Conservation (phyloP, 177 flowering plant genomes). For the Telopea speciosissima region DNA sequence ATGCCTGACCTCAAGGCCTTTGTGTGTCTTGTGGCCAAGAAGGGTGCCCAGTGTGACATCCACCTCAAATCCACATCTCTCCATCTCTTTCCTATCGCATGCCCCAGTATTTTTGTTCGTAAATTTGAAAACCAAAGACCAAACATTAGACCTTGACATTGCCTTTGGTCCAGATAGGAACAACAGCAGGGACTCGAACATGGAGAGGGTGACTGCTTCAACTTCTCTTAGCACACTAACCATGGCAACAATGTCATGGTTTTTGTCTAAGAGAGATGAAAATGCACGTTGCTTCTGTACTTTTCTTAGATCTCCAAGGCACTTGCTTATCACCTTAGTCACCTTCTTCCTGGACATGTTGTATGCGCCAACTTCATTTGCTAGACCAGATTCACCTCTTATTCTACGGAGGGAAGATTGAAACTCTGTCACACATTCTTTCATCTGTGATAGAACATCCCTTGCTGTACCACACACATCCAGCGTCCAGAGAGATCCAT, state of each 20-base stretch:
- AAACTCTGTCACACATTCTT: slow-evolving; percentile 25
- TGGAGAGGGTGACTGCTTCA: slow-evolving; percentile 14
- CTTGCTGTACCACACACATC: slow-evolving; percentile 31
- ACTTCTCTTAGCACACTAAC: slow-evolving; percentile 21
- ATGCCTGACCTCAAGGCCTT: not conserved
- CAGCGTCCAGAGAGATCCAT: slow-evolving; percentile 32
- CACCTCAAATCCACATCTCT: slow-evolving; percentile 14
- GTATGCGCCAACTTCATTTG: slow-evolving; percentile 17
- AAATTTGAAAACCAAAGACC: slow-evolving; percentile 25
- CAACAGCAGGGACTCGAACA: slow-evolving; percentile 11
- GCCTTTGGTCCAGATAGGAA: slow-evolving; percentile 9
- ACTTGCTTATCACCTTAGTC: slow-evolving; percentile 12
- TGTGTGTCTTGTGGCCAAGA: not conserved
- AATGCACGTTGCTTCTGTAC: not conserved
- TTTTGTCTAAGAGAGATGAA: slow-evolving; percentile 6
- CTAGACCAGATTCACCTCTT: slow-evolving; percentile 13
- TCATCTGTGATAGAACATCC: slow-evolving; percentile 23
- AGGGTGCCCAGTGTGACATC: slow-evolving; percentile 13
- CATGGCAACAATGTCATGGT: slow-evolving; percentile 7
- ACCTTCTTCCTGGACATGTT: slow-evolving; percentile 14
- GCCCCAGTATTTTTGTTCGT: slow-evolving; percentile 12
- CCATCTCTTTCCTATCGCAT: not conserved
- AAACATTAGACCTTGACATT: slow-evolving; percentile 4
- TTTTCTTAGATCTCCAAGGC: slow-evolving; percentile 9
- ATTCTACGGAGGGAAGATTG: slow-evolving; percentile 33